These are phyloP conservation scores for Neonectria coccinea DNA, from an alignment of 2,329 filamentous ascomycete species.

Conservation along the genomic window DNA sequence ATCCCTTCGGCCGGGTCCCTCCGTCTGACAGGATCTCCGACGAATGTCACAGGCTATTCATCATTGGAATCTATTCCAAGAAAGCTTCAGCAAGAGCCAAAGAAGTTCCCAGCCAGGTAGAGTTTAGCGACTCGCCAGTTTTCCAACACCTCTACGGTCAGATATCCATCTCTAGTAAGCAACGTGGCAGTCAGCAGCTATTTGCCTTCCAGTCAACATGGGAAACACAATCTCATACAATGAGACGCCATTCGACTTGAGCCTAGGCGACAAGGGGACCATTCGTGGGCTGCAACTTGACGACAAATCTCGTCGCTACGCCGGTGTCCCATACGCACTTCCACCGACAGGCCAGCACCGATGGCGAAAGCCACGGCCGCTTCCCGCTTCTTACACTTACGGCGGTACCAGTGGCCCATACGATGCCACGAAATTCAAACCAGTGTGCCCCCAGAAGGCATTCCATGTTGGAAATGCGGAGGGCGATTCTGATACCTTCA, in stretches of 20 bases:
- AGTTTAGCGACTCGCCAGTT: neutral
- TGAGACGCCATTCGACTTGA: conserved; percentile 15
- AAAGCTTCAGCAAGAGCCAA: too few species aligned
- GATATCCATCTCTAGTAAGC: neutral
- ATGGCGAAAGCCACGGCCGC: conserved; percentile 53
- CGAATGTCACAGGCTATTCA: neutral
- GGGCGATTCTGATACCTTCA: conserved; percentile 45
- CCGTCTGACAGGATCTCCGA: too few species aligned
- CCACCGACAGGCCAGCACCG: conserved; percentile 52
- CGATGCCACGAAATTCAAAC: conserved; percentile 51
- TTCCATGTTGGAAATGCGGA: conserved; percentile 46
- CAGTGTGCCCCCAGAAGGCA: conserved; percentile 55
- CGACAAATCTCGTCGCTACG: conserved; percentile 49
- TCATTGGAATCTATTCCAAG: too few species aligned
- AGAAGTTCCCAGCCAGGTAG: neutral
- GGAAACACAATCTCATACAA: conserved; percentile 32
- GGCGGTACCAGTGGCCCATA: conserved; percentile 45
- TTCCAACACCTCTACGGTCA: too few species aligned
- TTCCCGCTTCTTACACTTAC: conserved; percentile 47
- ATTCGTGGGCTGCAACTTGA: conserved; percentile 50
- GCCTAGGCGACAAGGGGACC: conserved; percentile 38
- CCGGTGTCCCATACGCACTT: conserved; percentile 54
- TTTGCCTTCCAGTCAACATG: conserved; percentile 10
- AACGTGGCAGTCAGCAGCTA: neutral
- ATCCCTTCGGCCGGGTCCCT: too few species aligned